Conservation (phyloP, 352 stramenopile genomes). For the Phytophthora litchii region DNA sequence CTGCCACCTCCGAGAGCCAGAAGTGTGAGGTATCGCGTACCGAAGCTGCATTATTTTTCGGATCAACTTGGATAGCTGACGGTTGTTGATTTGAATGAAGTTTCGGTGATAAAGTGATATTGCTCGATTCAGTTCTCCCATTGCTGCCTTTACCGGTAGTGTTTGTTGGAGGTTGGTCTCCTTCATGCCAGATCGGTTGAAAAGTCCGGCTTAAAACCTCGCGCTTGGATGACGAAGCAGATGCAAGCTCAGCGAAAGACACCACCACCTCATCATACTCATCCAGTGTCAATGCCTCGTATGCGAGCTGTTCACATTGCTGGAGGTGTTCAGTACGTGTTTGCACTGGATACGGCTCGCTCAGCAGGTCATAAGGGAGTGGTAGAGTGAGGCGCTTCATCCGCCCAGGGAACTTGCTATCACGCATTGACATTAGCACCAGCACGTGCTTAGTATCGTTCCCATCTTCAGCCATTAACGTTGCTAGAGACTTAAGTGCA, state of each 20-base stretch:
- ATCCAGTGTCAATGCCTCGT: conserved; percentile 45
- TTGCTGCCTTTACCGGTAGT: conserved; percentile 4
- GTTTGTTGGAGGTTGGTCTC: conserved; percentile 11
- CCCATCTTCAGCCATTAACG: conserved; percentile 9
- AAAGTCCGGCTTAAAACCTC: conserved; percentile 51
- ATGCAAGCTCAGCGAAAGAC: conserved; percentile 52
- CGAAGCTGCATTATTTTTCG: background rate
- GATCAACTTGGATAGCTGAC: background rate
- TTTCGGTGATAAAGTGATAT: background rate
- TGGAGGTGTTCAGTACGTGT: conserved; percentile 56
- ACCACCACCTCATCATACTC: conserved; percentile 48
- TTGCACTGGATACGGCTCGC: conserved; percentile 61
- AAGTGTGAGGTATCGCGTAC: background rate
- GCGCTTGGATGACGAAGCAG: conserved; percentile 19
- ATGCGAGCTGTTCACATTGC: conserved; percentile 52
- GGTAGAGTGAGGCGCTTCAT: conserved; percentile 73
- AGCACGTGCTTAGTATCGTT: conserved; percentile 24
- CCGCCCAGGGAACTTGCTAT: conserved; percentile 79
- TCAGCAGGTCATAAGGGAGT: conserved; percentile 59
- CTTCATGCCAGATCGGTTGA: conserved; percentile 41
- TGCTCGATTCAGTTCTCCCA: conserved; percentile 3
- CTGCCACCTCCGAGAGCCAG: conserved; percentile 25
- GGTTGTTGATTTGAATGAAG: background rate
- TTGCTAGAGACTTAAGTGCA: conserved; percentile 43
- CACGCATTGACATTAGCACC: conserved; percentile 73